Evolutionary conservation across 768 basidiomycete species (phyloP).

Genomic region (Mycena galericulata): DNA sequence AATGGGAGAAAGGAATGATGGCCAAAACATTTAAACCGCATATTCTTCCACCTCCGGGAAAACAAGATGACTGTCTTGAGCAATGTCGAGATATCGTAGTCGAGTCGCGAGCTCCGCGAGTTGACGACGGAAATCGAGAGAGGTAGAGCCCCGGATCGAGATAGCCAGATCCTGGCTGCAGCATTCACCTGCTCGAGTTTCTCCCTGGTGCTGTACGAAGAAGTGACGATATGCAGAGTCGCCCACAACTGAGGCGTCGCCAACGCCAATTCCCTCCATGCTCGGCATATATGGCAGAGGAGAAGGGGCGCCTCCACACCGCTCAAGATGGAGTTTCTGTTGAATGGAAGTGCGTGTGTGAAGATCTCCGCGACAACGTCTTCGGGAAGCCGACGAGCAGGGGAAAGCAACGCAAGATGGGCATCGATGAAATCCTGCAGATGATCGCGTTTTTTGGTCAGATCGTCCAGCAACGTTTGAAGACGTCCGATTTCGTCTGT

Average conservation of each 20-base stretch:
- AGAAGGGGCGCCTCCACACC: background rate
- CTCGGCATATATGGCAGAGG: background rate
- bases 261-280: background rate
- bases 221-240: background rate
- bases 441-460: background rate
- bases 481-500: background rate
- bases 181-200: background rate
- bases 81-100: no score
- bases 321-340: background rate
- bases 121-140: background rate
- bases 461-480: background rate
- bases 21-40: no score
- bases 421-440: background rate
- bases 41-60: no score
- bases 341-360: background rate
- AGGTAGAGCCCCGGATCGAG: background rate
- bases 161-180: background rate
- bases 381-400: background rate
- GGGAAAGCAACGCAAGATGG: conserved; percentile 13
- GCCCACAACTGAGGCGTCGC: background rate
- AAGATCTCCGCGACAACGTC: conserved; percentile 13
- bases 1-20: no score
- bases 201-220: background rate
- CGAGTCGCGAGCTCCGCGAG: background rate
- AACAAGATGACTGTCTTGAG: no score